A percentile compares a stretch with the other conserved stretches of the same genome.
Evolutionary conservation across 2,329 filamentous ascomycete genomes (phyloP).

Genomic region (Xylariales sp.): DNA sequence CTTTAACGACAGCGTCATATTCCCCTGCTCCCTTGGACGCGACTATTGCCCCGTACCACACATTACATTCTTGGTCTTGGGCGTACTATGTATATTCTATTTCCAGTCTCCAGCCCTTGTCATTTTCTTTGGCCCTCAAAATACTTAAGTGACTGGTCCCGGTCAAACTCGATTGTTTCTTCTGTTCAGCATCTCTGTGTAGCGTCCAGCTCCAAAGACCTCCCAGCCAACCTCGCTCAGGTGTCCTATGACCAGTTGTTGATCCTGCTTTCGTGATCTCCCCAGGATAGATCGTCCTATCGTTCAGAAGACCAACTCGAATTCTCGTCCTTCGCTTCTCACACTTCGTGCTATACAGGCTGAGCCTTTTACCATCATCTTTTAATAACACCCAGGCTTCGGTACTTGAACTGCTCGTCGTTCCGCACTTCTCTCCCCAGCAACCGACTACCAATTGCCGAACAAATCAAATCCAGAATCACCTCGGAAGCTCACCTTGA

Average conservation of each 20-base stretch:
- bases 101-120: slow-evolving; percentile 9
- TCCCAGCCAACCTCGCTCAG: slow-evolving; percentile 7
- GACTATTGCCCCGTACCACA: slow-evolving; percentile 9
- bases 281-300: slow-evolving; percentile 25
- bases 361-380: slow-evolving; percentile 24
- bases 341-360: too few species aligned
- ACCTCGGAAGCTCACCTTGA: too few species aligned
- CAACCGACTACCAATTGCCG: slow-evolving; percentile 8
- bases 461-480: slow-evolving; percentile 1
- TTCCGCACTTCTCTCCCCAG: neutral
- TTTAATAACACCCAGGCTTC: slow-evolving; percentile 9
- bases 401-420: neutral
- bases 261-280: slow-evolving; percentile 10
- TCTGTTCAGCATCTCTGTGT: slow-evolving; percentile 17
- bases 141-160: slow-evolving; percentile 18
- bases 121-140: slow-evolving; percentile 20
- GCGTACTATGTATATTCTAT: too few species aligned
- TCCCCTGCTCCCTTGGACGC: slow-evolving; percentile 8
- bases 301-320: slow-evolving; percentile 18
- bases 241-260: slow-evolving; percentile 1
- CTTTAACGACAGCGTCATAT: neutral
- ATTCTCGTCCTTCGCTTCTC: too few species aligned
- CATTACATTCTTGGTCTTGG: slow-evolving; percentile 10
- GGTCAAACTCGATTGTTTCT: slow-evolving; percentile 11
- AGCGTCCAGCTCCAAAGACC: slow-evolving; percentile 17